Base-by-base conservation (phyloP, 768 basidiomycete species). In the Naganishia friedmannii region DNA sequence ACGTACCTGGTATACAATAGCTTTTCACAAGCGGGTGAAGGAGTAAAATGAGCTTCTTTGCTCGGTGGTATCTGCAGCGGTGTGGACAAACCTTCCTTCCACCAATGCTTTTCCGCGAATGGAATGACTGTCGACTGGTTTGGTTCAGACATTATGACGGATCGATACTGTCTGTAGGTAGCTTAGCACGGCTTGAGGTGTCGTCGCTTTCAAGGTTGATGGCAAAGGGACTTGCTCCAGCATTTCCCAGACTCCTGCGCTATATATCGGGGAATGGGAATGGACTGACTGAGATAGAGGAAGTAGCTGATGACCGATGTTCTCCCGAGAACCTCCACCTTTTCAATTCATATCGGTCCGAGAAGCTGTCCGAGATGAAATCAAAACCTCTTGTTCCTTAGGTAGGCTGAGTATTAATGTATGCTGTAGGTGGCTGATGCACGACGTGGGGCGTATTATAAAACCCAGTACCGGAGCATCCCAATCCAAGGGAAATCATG, bases 1-100 rank as follows among this genome's bases (percentile, higher is more conserved):
- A 46, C 60, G 26, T 42, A 72, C 71, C 78, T 89, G 88, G 80
- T 88, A 88, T 26, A 89, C 82, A 34, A 84, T 77, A 3, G 85
- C 85, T 21, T 17, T 26, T 6, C 13, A 29, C 3, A 21, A 63
- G 15, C 12, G 23, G 19, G 6, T 7, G n/a, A 12, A 51, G 42
- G 13, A 23, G 6, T 21, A 21, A n/a, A 26, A 26, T 51, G 48
- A 51, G 48, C n/a, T 51, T 51, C n/a, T n/a, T 3, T 26, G n/a
- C n/a, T 51, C 23, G 48, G 19, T 21, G n/a, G 13, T n/a, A 51
- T 51, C 3, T n/a, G 15, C 48, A 51, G 12, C 4, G n/a, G 6
- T n/a, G 39, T 23, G n/a, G 31, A 68, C 67, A 10, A 21, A 55
- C 68, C 60, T 15, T 83, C 82, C 74, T 88, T 87, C 76, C 73